A percentile compares a stretch with the other conserved stretches of the same genome.
Evolutionary conservation across 768 basidiomycete genomes (phyloP).

Genomic region (Cytidiella melzeri): DNA sequence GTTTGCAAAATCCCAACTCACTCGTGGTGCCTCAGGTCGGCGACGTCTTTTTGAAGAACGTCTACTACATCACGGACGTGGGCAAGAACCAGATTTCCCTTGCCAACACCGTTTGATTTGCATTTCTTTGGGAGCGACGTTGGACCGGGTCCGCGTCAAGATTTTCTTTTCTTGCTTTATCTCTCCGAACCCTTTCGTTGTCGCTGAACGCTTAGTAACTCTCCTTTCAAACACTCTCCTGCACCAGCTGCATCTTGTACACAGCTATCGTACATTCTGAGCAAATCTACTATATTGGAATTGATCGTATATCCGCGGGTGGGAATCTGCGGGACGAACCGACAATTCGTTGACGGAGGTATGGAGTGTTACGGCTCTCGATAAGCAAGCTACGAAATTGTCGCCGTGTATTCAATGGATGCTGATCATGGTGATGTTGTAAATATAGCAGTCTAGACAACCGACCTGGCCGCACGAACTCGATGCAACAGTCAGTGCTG

Average conservation of each 20-base stretch:
- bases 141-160: constrained; percentile 4
- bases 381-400: no score
- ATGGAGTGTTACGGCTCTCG: no score
- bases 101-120: constrained; percentile 41
- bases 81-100: constrained; percentile 52
- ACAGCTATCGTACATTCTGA: background rate
- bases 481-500: no score
- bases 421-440: no score
- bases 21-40: constrained; percentile 39
- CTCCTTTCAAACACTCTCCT: background rate
- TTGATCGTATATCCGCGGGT: no score
- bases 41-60: constrained; percentile 76
- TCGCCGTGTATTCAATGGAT: no score
- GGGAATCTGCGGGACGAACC: no score
- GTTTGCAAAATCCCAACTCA: background rate
- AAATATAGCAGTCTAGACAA: no score
- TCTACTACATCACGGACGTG: constrained; percentile 62
- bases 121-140: background rate
- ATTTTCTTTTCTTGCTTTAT: background rate
- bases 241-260: background rate
- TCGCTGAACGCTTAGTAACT: background rate
- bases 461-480: no score
- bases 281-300: no score
- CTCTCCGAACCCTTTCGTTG: no score
- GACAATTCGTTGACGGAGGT: no score